Evolutionary conservation across 1,139 yeast genomes (phyloP).

Genomic region (Yamadazyma friedrichii): DNA sequence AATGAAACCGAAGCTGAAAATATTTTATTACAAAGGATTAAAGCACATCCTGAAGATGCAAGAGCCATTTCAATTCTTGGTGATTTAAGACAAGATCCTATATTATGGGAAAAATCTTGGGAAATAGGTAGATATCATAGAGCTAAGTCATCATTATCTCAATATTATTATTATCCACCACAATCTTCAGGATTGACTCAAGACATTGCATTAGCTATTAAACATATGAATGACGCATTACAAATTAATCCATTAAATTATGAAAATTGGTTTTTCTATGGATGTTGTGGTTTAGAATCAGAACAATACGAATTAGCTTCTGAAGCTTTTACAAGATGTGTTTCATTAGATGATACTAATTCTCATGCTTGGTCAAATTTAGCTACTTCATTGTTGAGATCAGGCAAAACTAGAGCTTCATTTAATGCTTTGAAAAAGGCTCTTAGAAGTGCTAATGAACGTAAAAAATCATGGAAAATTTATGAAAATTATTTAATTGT

Average conservation of each 20-base stretch:
- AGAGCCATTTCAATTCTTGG: slow-evolving; percentile 85
- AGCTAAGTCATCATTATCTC: slow-evolving; percentile 83
- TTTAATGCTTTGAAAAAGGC: slow-evolving; percentile 83
- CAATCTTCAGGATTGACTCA: slow-evolving; percentile 48
- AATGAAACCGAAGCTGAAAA: slow-evolving; percentile 66
- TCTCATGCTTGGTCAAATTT: slow-evolving; percentile 93
- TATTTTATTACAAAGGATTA: slow-evolving; percentile 55
- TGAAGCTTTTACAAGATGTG: slow-evolving; percentile 91
- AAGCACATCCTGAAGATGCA: slow-evolving; percentile 68
- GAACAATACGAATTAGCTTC: slow-evolving; percentile 76
- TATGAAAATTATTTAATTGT: slow-evolving; percentile 87
- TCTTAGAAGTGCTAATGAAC: slow-evolving; percentile 61
- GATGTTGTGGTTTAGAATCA: slow-evolving; percentile 83
- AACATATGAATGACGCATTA: slow-evolving; percentile 73
- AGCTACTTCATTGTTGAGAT: slow-evolving; percentile 71
- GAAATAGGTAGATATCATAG: slow-evolving; percentile 75
- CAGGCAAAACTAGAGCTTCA: slow-evolving; percentile 71
- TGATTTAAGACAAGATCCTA: slow-evolving; percentile 77
- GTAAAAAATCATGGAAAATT: slow-evolving; percentile 77
- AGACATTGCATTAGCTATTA: slow-evolving; percentile 56
- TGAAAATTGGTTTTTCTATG: slow-evolving; percentile 91
- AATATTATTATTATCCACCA: slow-evolving; percentile 70
- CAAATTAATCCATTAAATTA: slow-evolving; percentile 72
- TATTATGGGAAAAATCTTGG: slow-evolving; percentile 87
- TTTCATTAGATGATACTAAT: slow-evolving; percentile 78